A percentile compares a stretch with the other conserved stretches of the same genome.
These are phyloP conservation scores for Rhynchosporium agropyri DNA, from an alignment of 2,329 filamentous ascomycete species.

Conservation along the genomic window DNA sequence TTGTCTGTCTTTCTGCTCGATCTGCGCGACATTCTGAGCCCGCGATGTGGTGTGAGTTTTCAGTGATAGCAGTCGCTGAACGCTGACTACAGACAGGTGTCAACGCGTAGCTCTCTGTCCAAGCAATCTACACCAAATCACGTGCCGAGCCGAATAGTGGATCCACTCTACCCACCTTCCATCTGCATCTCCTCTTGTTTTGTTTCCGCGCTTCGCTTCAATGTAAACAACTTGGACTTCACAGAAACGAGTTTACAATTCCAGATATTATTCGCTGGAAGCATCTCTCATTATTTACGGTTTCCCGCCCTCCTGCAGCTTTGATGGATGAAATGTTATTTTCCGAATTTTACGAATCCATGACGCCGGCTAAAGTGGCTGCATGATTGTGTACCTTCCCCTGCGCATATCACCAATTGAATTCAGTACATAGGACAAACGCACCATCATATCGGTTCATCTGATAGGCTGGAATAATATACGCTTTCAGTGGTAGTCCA, in stretches of 20 bases:
- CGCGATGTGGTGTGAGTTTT: slow-evolving; percentile 13
- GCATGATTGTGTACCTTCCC: neutral
- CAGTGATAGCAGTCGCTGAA: neutral
- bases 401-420: slow-evolving; percentile 28
- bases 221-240: too few relatives aligned
- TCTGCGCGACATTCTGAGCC: slow-evolving; percentile 37
- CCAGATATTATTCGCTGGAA: too few relatives aligned
- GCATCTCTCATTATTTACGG: neutral
- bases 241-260: too few relatives aligned
- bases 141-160: slow-evolving; percentile 4
- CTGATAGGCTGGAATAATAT: slow-evolving; percentile 9
- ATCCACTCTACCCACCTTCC: neutral
- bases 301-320: neutral
- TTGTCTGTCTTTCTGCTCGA: slow-evolving; percentile 30
- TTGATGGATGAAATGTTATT: neutral
- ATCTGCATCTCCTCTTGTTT: neutral
- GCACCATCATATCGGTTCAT: neutral
- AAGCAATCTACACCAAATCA: neutral
- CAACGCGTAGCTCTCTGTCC: too few relatives aligned
- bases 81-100: too few relatives aligned
- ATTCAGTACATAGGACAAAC: slow-evolving; percentile 11
- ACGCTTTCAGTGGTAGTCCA: slow-evolving; percentile 3
- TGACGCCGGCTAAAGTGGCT: slow-evolving; percentile 22
- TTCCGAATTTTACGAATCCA: slow-evolving; percentile 10
- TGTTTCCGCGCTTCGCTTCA: neutral